phyloP scores from a whole-genome alignment of 345 rosid species.

The Nephelium lappaceum region DNA sequence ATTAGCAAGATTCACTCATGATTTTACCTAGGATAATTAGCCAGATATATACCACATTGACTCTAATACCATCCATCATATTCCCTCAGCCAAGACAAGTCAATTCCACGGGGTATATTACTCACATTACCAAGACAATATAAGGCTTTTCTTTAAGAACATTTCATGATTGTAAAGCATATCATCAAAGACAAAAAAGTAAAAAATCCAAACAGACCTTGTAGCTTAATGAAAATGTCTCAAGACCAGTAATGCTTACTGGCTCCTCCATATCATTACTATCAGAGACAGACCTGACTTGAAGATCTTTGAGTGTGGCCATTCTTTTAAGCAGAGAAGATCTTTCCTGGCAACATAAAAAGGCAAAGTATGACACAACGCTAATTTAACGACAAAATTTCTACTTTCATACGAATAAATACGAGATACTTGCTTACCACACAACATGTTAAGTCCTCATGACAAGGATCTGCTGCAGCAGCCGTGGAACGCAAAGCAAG shows the following conservation, averaged over 20 bases:
- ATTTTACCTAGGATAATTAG: background rate
- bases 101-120: conserved; percentile 1
- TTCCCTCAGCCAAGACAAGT: background rate
- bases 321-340: conserved; percentile 80
- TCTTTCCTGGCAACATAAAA: conserved; percentile 65
- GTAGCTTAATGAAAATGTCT: conserved; percentile 94
- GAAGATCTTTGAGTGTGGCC: conserved; percentile 59
- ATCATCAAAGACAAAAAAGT: background rate
- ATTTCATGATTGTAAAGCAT: background rate
- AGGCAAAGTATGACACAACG: conserved; percentile 21
- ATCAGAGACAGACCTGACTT: conserved; percentile 40
- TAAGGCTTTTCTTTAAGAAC: background rate
- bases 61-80: background rate
- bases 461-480: conserved; percentile 96
- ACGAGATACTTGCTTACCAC: conserved; percentile 58
- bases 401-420: background rate
- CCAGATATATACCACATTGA: background rate
- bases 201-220: conserved; percentile 50
- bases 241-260: conserved; percentile 86
- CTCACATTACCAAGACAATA: background rate
- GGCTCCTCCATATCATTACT: conserved; percentile 62
- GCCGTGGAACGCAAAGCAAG: conserved; percentile 95
- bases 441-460: conserved; percentile 92
- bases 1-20: background rate
- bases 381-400: conserved; percentile 1